A percentile compares a stretch with the other conserved stretches of the same genome.
Conservation (phyloP, 2,329 filamentous ascomycete genomes). For the Pochonia chlamydosporia region DNA sequence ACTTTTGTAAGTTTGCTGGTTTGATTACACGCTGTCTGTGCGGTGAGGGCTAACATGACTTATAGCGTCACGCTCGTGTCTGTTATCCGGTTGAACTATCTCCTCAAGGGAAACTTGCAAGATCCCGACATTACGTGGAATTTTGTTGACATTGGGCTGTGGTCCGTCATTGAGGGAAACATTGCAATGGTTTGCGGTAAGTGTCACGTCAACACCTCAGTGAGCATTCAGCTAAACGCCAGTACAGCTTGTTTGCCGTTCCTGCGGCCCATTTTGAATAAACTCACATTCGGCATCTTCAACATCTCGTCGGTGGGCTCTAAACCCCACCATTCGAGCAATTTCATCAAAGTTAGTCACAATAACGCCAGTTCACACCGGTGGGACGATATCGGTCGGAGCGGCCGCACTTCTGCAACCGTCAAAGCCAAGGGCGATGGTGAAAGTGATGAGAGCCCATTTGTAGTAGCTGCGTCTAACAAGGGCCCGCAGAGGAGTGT, state of each 20-base stretch:
- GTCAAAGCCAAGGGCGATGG: not conserved
- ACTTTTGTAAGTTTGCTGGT: slow-evolving; percentile 15
- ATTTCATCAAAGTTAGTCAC: not conserved
- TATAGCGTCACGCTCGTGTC: slow-evolving; percentile 13
- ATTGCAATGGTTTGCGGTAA: slow-evolving; percentile 19
- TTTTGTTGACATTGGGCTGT: slow-evolving; percentile 15
- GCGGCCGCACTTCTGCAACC: not conserved
- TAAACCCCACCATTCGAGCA: not conserved
- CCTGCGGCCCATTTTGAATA: slow-evolving; percentile 8
- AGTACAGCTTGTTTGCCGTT: slow-evolving; percentile 11
- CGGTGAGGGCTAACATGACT: not conserved
- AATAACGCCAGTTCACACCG: not conserved
- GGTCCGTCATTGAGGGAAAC: slow-evolving; percentile 18
- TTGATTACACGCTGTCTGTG: not conserved
- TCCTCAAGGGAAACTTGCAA: slow-evolving; percentile 11
- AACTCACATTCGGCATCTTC: slow-evolving; percentile 5
- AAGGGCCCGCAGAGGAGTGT: not conserved
- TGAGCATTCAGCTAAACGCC: not conserved
- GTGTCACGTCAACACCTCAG: not conserved
- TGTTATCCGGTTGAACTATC: slow-evolving; percentile 9
- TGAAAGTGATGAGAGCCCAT: not conserved
- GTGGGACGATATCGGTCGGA: not conserved
- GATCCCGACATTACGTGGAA: slow-evolving; percentile 20
- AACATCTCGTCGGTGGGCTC: slow-evolving; percentile 4
- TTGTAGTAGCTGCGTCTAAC: not conserved